A percentile compares a stretch with the other conserved stretches of the same genome.
phyloP scores from a whole-genome alignment of 2,329 filamentous ascomycete genomes.

The Aspergillus vadensis region DNA sequence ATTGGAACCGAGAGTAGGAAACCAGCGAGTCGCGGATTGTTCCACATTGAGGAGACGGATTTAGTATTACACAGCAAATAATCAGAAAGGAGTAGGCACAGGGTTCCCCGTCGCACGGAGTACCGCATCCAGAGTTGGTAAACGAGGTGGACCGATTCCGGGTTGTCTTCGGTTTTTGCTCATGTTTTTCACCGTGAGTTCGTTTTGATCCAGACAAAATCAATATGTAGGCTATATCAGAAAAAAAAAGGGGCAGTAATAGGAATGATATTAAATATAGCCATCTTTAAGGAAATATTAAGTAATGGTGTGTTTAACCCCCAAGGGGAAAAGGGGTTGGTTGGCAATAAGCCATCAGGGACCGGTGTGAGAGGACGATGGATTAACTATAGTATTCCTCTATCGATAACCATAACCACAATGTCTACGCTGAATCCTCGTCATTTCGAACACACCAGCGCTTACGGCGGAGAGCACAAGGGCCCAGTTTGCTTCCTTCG shows the following conservation, averaged over 20 bases:
- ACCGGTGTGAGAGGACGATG: neutral
- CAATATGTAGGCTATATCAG: neutral
- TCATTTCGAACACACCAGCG: neutral
- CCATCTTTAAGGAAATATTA: neutral
- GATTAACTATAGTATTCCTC: neutral
- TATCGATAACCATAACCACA: neutral
- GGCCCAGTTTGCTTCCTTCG: neutral
- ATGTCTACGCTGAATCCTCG: neutral
- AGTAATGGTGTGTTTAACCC: neutral
- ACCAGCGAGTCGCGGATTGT: neutral
- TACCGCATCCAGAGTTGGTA: neutral
- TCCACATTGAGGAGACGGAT: neutral
- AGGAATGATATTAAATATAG: neutral
- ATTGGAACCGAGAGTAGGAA: neutral
- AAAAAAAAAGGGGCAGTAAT: neutral
- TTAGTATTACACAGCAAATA: neutral
- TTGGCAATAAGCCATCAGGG: neutral
- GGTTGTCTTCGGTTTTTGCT: neutral
- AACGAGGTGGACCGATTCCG: conserved; percentile 5
- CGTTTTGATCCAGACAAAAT: neutral
- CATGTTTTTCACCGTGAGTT: conserved; percentile 4
- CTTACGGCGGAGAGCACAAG: conserved; percentile 1
- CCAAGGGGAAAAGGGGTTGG: neutral
- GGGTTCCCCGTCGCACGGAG: conserved; percentile 4
- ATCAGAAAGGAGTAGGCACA: neutral